Evolutionary conservation across 331 rosid species (phyloP).

Genomic region (Spiraea crenata): DNA sequence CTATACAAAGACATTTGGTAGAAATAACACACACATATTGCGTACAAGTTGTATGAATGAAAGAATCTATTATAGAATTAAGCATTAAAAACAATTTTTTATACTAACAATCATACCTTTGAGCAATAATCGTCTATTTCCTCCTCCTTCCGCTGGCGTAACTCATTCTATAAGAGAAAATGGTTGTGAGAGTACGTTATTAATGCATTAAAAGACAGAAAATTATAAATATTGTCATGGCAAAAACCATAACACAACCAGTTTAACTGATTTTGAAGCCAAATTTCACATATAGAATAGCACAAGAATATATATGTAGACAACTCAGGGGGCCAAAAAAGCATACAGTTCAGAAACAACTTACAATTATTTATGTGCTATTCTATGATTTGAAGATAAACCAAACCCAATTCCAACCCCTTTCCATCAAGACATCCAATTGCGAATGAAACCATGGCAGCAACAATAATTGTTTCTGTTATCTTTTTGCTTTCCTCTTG

Average conservation of each 20-base stretch:
- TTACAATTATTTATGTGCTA: background rate
- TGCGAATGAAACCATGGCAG: background rate
- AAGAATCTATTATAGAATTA: background rate
- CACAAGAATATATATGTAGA: background rate
- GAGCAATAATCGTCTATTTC: slow-evolving; percentile 95
- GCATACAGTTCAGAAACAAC: background rate
- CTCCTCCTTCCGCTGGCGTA: slow-evolving; percentile 95
- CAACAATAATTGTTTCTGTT: slow-evolving; percentile 1
- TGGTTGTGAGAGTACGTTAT: background rate
- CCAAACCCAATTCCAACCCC: background rate
- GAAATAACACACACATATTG: background rate
- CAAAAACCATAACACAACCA: background rate
- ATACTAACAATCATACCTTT: slow-evolving; percentile 44
- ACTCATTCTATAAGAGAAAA: slow-evolving; percentile 58
- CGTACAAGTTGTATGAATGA: background rate
- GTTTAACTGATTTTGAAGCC: background rate
- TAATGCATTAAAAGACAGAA: background rate
- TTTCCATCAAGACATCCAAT: slow-evolving; percentile 1
- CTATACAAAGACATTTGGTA: background rate
- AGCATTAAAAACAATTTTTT: background rate
- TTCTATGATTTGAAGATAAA: background rate
- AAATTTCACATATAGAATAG: background rate
- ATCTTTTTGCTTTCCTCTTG: background rate
- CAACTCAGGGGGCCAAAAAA: background rate
- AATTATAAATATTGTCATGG: background rate